phyloP scores from a whole-genome alignment of 192 early-diverging fungal genomes.

The Tieghemiomyces parasiticus region DNA sequence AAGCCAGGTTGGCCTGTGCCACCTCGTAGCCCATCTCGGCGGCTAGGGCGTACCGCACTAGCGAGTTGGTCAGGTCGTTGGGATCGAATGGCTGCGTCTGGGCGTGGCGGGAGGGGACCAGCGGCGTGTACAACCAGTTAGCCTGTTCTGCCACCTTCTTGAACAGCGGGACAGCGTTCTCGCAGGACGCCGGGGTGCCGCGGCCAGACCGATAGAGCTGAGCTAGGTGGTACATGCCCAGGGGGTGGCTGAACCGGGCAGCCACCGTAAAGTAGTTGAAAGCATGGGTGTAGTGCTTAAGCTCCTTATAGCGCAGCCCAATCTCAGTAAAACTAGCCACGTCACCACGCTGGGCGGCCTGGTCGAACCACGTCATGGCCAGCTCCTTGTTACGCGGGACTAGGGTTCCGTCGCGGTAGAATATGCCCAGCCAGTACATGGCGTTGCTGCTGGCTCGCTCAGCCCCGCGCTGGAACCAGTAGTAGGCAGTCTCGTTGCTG shows the following conservation, averaged over 20 bases:
- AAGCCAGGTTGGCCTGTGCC: slow-evolving; percentile 82
- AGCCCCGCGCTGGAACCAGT: slow-evolving; percentile 66
- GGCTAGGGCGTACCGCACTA: slow-evolving; percentile 60
- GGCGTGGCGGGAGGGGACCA: slow-evolving; percentile 23
- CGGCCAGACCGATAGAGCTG: slow-evolving; percentile 46
- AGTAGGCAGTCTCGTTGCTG: slow-evolving; percentile 41
- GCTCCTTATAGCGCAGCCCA: slow-evolving; percentile 22
- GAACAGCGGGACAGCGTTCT: slow-evolving; percentile 50
- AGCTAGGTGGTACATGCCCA: slow-evolving; percentile 70
- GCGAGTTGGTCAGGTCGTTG: slow-evolving; percentile 45
- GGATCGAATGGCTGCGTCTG: slow-evolving; percentile 34
- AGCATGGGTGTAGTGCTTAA: slow-evolving; percentile 20
- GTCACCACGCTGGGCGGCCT: slow-evolving; percentile 52
- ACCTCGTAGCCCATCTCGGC: slow-evolving; percentile 83
- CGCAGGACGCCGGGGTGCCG: slow-evolving; percentile 37
- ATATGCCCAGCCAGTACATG: slow-evolving; percentile 44
- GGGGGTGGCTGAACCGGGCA: slow-evolving; percentile 42
- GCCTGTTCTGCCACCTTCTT: slow-evolving; percentile 72
- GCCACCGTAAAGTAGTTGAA: slow-evolving; percentile 39
- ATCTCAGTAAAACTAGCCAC: slow-evolving; percentile 56
- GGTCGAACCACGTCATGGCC: slow-evolving; percentile 46
- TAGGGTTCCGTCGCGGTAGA: slow-evolving; percentile 54
- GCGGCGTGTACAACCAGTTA: slow-evolving; percentile 65
- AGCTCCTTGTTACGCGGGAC: slow-evolving; percentile 31
- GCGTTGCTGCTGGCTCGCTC: slow-evolving; percentile 38